Conservation (phyloP, 192 early-diverging fungal genomes). For the Entomortierella lignicola region DNA sequence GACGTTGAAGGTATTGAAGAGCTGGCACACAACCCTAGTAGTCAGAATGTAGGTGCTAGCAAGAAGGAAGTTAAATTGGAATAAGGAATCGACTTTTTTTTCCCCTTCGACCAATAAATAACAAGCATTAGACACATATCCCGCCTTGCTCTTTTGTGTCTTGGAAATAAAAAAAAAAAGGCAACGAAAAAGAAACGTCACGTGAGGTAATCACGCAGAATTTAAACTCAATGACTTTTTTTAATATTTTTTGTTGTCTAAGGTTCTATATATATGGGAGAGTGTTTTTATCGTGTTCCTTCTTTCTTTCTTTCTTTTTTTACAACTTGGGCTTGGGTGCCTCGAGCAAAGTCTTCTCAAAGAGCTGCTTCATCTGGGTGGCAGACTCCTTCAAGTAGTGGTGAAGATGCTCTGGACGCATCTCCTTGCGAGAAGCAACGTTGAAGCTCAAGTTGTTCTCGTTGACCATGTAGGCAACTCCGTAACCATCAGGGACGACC, state of each 20-base stretch:
- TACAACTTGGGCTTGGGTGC: slow-evolving; percentile 77
- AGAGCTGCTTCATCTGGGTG: slow-evolving; percentile 83
- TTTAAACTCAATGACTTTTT: too few relatives aligned
- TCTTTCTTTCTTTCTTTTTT: too few relatives aligned
- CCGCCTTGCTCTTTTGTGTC: too few relatives aligned
- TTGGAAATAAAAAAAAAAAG: too few relatives aligned
- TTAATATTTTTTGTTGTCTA: too few relatives aligned
- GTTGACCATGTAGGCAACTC: slow-evolving; percentile 95
- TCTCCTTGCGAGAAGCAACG: slow-evolving; percentile 74
- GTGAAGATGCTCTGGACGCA: slow-evolving; percentile 73
- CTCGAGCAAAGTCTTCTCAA: slow-evolving; percentile 71
- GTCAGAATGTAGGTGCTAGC: slow-evolving; percentile 23
- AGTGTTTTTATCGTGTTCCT: too few relatives aligned
- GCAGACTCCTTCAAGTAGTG: slow-evolving; percentile 90
- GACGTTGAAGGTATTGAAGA: slow-evolving; percentile 59
- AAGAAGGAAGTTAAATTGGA: background rate
- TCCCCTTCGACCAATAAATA: background rate
- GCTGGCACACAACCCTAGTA: slow-evolving; percentile 41
- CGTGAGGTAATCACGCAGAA: too few relatives aligned
- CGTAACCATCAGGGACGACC: slow-evolving; percentile 91
- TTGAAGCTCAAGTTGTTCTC: slow-evolving; percentile 88
- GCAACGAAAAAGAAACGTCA: too few relatives aligned
- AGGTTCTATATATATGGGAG: too few relatives aligned
- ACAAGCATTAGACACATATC: too few relatives aligned
- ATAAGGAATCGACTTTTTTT: too few relatives aligned